Evolutionary conservation across 2,329 filamentous ascomycete species (phyloP).

Genomic region (Didymellaceae sp.): DNA sequence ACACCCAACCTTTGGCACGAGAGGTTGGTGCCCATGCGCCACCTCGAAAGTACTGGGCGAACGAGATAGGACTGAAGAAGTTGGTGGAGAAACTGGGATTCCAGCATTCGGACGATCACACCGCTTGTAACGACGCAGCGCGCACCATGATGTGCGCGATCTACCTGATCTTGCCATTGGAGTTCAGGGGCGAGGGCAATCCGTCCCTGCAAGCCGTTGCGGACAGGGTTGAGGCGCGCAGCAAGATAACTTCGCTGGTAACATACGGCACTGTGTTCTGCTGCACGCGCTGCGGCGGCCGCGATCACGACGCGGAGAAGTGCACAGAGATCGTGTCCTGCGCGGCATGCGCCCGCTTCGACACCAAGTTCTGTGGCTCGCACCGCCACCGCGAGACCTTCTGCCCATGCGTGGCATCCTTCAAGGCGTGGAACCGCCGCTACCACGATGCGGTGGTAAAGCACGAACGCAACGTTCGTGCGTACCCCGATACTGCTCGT

Average conservation of each 20-base stretch:
- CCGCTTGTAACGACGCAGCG: slow-evolving; percentile 30
- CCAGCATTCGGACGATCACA: slow-evolving; percentile 24
- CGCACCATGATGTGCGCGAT: slow-evolving; percentile 35
- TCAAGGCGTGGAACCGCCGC: slow-evolving; percentile 14
- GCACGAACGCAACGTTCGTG: too few species aligned
- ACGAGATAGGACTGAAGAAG: slow-evolving; percentile 19
- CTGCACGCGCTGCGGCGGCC: slow-evolving; percentile 22
- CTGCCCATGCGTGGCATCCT: slow-evolving; percentile 1
- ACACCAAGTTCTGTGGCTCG: background rate
- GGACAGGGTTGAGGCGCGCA: slow-evolving; percentile 6
- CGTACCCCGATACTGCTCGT: too few species aligned
- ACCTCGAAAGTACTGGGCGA: background rate
- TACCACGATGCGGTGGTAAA: slow-evolving; percentile 5
- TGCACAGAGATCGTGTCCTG: slow-evolving; percentile 12
- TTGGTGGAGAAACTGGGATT: slow-evolving; percentile 20
- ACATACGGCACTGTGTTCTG: slow-evolving; percentile 12
- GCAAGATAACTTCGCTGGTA: background rate
- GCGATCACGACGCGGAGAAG: slow-evolving; percentile 14
- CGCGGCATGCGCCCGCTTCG: slow-evolving; percentile 14
- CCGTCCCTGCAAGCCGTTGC: slow-evolving; percentile 16
- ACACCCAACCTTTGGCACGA: slow-evolving; percentile 32
- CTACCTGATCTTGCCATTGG: slow-evolving; percentile 16
- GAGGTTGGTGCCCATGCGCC: slow-evolving; percentile 6
- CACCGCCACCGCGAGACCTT: slow-evolving; percentile 13
- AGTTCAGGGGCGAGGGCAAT: background rate